Conservation (phyloP, 208 protist species). For the Wallacemonas sp. region DNA sequence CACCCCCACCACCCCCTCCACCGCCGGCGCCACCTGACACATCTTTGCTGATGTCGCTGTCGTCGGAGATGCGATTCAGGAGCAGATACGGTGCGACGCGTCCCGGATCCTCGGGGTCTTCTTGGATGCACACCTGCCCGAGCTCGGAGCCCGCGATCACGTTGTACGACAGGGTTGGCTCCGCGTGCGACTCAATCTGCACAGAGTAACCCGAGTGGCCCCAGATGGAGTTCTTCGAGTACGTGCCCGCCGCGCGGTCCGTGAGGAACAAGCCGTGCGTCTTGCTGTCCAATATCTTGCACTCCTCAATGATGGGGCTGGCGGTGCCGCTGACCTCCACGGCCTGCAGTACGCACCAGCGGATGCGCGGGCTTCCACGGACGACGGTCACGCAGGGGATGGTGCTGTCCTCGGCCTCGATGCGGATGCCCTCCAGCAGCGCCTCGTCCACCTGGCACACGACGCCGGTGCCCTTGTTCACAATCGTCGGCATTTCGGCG, state of each 20-base stretch:
- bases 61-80: constrained; percentile 42
- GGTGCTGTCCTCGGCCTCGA: constrained; percentile 28
- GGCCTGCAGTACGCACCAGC: constrained; percentile 33
- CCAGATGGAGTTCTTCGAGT: constrained; percentile 41
- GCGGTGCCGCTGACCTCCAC: constrained; percentile 43
- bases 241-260: constrained; percentile 33
- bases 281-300: constrained; percentile 31
- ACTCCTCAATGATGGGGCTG: constrained; percentile 32
- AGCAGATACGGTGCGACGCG: constrained; percentile 26
- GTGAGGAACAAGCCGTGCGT: constrained; percentile 34
- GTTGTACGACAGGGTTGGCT: constrained; percentile 40
- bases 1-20: constrained; percentile 3
- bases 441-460: constrained; percentile 36
- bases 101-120: constrained; percentile 20
- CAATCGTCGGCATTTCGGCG: constrained; percentile 22
- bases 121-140: constrained; percentile 35
- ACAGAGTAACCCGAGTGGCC: constrained; percentile 39
- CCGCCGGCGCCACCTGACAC: background rate
- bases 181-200: constrained; percentile 29
- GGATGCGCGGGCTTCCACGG: constrained; percentile 28
- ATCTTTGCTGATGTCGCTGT: constrained; percentile 5
- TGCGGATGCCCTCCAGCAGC: constrained; percentile 31
- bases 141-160: constrained; percentile 25
- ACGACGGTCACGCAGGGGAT: constrained; percentile 24
- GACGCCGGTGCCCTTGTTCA: constrained; percentile 28